Conservation (phyloP, 345 rosid genomes). For the Citrus inodora region DNA sequence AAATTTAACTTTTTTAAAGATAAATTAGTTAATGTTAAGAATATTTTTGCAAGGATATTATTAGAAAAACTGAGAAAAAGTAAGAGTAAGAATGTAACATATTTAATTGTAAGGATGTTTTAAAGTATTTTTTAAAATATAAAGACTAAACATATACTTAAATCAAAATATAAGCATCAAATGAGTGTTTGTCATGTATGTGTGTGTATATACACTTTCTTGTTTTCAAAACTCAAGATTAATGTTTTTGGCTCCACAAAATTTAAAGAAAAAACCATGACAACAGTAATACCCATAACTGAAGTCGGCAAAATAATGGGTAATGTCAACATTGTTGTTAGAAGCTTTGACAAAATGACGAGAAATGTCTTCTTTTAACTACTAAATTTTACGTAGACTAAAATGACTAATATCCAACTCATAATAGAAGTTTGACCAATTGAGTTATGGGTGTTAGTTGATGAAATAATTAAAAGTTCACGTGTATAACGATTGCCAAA, state of each 20-base stretch:
- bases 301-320: not conserved
- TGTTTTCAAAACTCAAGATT: not conserved
- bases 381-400: not conserved
- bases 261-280: not conserved
- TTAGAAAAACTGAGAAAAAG: too few relatives aligned
- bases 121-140: too few relatives aligned
- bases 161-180: too few relatives aligned
- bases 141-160: fast-evolving
- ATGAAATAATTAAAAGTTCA: not conserved
- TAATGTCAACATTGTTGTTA: not conserved
- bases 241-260: not conserved
- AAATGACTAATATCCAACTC: not conserved
- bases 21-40: too few relatives aligned
- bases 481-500: not conserved
- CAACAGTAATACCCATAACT: not conserved
- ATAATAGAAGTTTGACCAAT: not conserved
- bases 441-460: not conserved
- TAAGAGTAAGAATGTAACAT: too few relatives aligned
- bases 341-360: not conserved
- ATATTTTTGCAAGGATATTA: too few relatives aligned
- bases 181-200: not conserved
- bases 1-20: too few relatives aligned
- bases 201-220: not conserved
- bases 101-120: too few relatives aligned
- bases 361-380: not conserved